Conservation (phyloP, 257 asterid genomes). For the Cordia subcordata region DNA sequence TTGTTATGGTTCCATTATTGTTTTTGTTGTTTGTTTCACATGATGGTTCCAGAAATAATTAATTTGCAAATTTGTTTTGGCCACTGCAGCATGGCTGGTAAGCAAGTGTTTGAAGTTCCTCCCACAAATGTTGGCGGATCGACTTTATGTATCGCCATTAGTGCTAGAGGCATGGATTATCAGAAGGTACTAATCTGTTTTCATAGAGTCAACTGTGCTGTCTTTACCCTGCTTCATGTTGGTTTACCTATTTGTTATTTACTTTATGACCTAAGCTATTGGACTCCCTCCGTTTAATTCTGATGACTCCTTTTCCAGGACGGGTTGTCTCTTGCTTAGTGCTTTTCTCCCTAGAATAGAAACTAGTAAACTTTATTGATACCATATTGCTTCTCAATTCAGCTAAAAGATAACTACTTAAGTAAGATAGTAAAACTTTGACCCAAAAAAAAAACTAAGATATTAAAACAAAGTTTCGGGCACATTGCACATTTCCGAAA, state of each 20-base stretch:
- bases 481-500: no score
- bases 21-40: neutral
- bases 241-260: neutral
- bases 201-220: neutral
- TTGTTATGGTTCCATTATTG: neutral
- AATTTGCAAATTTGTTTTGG: neutral
- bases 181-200: conserved; percentile 58
- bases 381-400: no score
- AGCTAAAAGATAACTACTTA: no score
- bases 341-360: no score
- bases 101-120: conserved; percentile 92
- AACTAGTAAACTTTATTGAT: no score
- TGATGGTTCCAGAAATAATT: neutral
- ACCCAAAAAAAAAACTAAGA: no score
- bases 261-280: neutral
- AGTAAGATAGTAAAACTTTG: no score
- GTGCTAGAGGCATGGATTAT: conserved; percentile 83
- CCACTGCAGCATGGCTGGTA: conserved; percentile 86
- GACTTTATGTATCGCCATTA: conserved; percentile 76
- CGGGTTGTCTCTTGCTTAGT: no score
- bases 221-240: neutral
- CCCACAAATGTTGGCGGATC: conserved; percentile 82
- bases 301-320: no score
- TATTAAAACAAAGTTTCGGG: no score
- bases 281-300: no score